Conservation (phyloP, 140 eudicot genomes). For the Erigeron philadelphicus region DNA sequence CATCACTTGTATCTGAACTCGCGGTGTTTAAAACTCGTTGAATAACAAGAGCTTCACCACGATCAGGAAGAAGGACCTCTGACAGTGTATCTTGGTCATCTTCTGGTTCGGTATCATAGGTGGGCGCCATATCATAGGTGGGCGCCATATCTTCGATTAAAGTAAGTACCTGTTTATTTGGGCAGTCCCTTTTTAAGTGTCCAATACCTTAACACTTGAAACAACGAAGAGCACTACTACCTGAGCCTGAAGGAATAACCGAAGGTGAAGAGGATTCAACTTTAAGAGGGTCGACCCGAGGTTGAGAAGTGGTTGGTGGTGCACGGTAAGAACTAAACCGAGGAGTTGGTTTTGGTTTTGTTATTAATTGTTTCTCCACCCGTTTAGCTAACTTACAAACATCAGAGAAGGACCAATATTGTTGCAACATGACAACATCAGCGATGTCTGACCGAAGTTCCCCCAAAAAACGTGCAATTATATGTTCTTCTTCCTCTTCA, state of each 20-base stretch:
- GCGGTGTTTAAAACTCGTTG: too few relatives aligned
- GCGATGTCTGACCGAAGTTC: neutral
- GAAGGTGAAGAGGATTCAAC: neutral
- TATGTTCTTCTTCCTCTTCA: neutral
- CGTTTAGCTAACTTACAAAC: neutral
- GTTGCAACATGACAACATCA: neutral
- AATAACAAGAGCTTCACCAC: too few relatives aligned
- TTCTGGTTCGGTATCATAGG: too few relatives aligned
- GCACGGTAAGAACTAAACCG: neutral
- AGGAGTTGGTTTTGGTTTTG: neutral
- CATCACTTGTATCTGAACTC: too few relatives aligned
- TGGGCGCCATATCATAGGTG: too few relatives aligned
- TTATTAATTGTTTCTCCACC: neutral
- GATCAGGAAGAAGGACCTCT: too few relatives aligned
- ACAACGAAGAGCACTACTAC: neutral
- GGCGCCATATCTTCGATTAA: too few relatives aligned
- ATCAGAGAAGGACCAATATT: slow-evolving; percentile 8
- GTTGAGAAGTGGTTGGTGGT: neutral
- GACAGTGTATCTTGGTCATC: too few relatives aligned
- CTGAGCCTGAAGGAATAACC: neutral
- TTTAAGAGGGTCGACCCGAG: slow-evolving; percentile 1
- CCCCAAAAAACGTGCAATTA: neutral
- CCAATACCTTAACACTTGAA: too few relatives aligned
- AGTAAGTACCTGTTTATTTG: too few relatives aligned
- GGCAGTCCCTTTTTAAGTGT: too few relatives aligned